Evolutionary conservation across 495 filamentous ascomycete genomes (phyloP), one percentile per base, ranked within the genome.

Genomic region (Annulohypoxylon moriforme): DNA sequence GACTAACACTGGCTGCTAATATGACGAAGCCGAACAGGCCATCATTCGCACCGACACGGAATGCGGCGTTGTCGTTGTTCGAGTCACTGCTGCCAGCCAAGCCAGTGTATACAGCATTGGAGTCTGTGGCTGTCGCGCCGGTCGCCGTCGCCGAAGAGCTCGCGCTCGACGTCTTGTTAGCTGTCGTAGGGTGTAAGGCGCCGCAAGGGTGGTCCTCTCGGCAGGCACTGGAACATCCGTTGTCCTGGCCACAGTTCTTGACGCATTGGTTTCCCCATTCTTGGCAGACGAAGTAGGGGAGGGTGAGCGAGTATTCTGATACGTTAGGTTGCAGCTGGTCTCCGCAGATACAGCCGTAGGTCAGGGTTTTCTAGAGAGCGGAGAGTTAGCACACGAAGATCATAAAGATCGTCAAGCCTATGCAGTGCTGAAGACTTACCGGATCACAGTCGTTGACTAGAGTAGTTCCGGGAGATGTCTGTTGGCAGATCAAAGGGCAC

Each of bases 211-310:
- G 84, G 60, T 92, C 76, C 57, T 85, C 75, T 69, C 89, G 88
- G 85, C 94, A 97, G 24, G 78, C 61, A 47, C 80, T 81, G 49
- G 89, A 82, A 75, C 93, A 97, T 36, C 69, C 33, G 64, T 86
- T 88, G 78, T 92, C 80, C 34, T 78, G 77, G 7, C 77, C 78
- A 81, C 94, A 96, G 59, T 70, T 80, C 7, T 68, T 73, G 2
- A 92, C 90, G 76, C 93, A 97, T 71, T 94, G 83, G 76, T 82
- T 89, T 72, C 88, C 89, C 80, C 86, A 87, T 77, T 91, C 85
- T 13, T 86, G 88, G 86, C 94, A 97, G 68, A 90, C 83, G 81
- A 89, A 94, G 86, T 91, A 97, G 7, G 94, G 93, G 29, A 97
- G 86, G 4, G 94, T 97, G 75, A 92, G 87, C 20, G 92, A 92